Percentiles rank a stretch among this genome's conserved stretches.
Evolutionary conservation across 208 protist species (phyloP).

Genomic region (Trypanosoma cruzi): DNA sequence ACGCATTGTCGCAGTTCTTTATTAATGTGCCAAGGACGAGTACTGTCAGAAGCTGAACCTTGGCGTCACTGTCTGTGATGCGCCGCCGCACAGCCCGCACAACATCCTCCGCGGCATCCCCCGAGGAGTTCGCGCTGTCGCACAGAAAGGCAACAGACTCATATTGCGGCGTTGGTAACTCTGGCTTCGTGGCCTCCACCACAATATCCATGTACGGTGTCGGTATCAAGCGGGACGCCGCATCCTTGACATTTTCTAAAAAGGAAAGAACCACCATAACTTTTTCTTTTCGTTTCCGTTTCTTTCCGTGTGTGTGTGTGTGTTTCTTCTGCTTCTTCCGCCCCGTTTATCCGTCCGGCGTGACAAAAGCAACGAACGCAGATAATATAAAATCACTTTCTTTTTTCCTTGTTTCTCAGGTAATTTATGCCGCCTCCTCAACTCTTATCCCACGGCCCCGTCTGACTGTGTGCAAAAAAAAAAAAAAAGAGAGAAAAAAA

Average conservation of each 20-base stretch:
- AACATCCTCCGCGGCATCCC: constrained; percentile 61
- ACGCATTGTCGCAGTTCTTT: constrained; percentile 50
- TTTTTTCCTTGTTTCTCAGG: too few species aligned
- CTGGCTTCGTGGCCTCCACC: constrained; percentile 74
- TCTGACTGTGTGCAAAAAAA: too few species aligned
- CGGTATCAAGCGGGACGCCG: constrained; percentile 64
- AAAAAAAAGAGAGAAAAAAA: constrained; percentile 9
- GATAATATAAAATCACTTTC: too few species aligned
- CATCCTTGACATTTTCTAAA: constrained; percentile 77
- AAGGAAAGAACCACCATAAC: constrained; percentile 76
- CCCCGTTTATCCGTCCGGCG: too few species aligned
- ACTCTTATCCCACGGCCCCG: too few species aligned
- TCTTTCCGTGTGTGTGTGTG: too few species aligned
- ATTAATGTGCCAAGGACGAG: constrained; percentile 70
- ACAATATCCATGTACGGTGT: constrained; percentile 82
- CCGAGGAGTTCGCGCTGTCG: constrained; percentile 58
- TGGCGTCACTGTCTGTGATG: constrained; percentile 56
- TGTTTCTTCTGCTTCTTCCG: background rate
- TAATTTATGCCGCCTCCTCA: too few species aligned
- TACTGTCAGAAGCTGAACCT: constrained; percentile 75
- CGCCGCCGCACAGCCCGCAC: constrained; percentile 79
- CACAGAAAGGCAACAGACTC: constrained; percentile 79
- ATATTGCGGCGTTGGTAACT: constrained; percentile 50
- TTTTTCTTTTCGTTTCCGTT: background rate
- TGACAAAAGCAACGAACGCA: too few species aligned